Conservation (phyloP, 805 yeast genomes). For the Kregervanrija pseudodelftensis region DNA sequence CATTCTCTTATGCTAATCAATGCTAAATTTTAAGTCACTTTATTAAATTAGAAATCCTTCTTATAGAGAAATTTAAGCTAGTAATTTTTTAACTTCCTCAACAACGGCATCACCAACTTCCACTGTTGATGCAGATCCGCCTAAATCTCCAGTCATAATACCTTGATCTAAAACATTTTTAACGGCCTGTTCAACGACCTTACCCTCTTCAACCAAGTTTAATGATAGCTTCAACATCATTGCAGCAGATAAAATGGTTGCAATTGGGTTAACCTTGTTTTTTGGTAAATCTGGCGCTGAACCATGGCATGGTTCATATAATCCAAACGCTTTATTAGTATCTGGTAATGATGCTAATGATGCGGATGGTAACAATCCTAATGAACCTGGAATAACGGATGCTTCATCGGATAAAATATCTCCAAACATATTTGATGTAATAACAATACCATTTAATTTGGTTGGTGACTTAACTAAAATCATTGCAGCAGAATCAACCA, state of each 20-base stretch:
- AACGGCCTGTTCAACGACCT: constrained; percentile 84
- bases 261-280: constrained; percentile 91
- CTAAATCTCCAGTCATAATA: constrained; percentile 85
- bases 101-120: constrained; percentile 96
- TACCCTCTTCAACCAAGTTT: constrained; percentile 76
- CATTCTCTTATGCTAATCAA: too few species aligned
- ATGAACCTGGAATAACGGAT: constrained; percentile 94
- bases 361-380: constrained; percentile 93
- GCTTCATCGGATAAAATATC: constrained; percentile 98
- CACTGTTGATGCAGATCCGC: constrained; percentile 73
- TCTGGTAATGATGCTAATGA: constrained; percentile 97
- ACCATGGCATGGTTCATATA: constrained; percentile 98
- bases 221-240: constrained; percentile 94
- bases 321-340: constrained; percentile 87
- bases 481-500: constrained; percentile 99
- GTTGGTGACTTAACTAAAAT: constrained; percentile 89
- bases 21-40: too few species aligned
- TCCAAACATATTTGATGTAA: constrained; percentile 96
- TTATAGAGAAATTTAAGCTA: constrained; percentile 6
- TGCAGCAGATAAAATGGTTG: constrained; percentile 91
- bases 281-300: constrained; percentile 90
- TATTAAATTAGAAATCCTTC: too few species aligned
- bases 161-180: constrained; percentile 73
- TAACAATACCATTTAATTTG: constrained; percentile 82
- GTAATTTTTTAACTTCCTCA: constrained; percentile 45